Evolutionary conservation across 2,329 filamentous ascomycete genomes (phyloP), one percentile per base, ranked within the genome.

Genomic region (Calonectria fujianensis): DNA sequence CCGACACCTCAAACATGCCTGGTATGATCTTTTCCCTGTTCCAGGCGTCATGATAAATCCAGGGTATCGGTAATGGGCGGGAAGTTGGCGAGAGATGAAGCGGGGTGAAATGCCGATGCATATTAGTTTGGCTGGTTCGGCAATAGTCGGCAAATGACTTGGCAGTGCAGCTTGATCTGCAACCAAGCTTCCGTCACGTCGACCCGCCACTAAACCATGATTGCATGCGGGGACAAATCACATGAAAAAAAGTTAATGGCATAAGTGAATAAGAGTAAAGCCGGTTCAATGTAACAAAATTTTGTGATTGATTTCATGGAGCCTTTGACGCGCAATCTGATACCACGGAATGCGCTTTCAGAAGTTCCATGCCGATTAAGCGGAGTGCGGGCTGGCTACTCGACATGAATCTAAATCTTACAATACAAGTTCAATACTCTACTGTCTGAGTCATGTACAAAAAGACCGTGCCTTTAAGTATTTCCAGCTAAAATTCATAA

Each of bases 1-100:
- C 27, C 75, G 75, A 45, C 75, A 76, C 35, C 69, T 68, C n/a
- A 73, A 57, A 48, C 75, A 76, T 37, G 75, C 75, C 35, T 67
- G 70, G 39, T 66, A 75, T 7, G 59, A 51, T 39, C 75, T 41
- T 50, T 75, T 66, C 7, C 75, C 75, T 16, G 72, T 75, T 51
- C 59, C 69, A 50, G 57, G 39, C n/a, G 73, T 75, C 73, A 76
- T 76, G 24, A 16, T 39, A 7, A 7, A 27, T 14, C 20, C 20
- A 50, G 1, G 20, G 14, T 20, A n/a, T 67, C 64, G 64, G 64
- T n/a, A 67, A 67, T 24, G 64, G 64, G 31, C 64, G 64, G 41
- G 48, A 31, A 35, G 29, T 37, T 37, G 39, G 63, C n/a, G 16
- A 35, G 13, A 45, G 39, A 52, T 24, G n/a, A 16, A 50, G 41